A percentile compares a stretch with the other conserved stretches of the same genome.
phyloP scores from a whole-genome alignment of 106 monocot genomes.

The Gastrodia elata region DNA sequence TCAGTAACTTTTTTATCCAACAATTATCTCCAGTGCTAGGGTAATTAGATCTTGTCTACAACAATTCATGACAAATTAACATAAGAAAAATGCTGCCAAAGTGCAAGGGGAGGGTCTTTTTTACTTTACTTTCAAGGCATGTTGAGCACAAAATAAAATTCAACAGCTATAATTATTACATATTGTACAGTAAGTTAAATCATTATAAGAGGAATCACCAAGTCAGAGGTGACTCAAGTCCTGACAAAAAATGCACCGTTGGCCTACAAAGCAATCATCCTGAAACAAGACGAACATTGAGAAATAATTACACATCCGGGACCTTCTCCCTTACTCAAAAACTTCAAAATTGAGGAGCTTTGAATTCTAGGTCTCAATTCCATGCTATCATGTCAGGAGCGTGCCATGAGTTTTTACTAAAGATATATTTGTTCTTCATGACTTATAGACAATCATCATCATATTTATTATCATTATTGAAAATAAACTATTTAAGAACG shows the following conservation, averaged over 20 bases:
- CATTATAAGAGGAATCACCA: not conserved
- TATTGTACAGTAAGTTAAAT: not conserved
- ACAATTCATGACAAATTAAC: not conserved
- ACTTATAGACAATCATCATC: not conserved
- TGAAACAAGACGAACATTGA: not conserved
- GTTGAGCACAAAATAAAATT: not conserved
- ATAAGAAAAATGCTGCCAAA: not conserved
- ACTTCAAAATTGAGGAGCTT: not conserved
- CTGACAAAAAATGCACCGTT: not conserved
- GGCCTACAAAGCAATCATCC: not conserved
- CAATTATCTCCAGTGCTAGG: not conserved
- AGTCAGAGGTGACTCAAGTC: not conserved
- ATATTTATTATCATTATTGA: too few species aligned
- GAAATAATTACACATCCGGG: not conserved
- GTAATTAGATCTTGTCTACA: not conserved
- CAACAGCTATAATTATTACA: not conserved
- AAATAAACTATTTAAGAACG: not conserved
- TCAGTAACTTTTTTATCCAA: too few species aligned
- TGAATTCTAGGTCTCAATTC: not conserved
- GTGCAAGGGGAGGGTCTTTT: not conserved
- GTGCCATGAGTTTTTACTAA: not conserved
- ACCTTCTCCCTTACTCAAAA: not conserved
- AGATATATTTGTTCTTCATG: not conserved
- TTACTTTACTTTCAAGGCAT: not conserved
- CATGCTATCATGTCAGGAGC: not conserved